Conservation (phyloP, 2,329 filamentous ascomycete species). For the Mycosphaerelloides madeirae region DNA sequence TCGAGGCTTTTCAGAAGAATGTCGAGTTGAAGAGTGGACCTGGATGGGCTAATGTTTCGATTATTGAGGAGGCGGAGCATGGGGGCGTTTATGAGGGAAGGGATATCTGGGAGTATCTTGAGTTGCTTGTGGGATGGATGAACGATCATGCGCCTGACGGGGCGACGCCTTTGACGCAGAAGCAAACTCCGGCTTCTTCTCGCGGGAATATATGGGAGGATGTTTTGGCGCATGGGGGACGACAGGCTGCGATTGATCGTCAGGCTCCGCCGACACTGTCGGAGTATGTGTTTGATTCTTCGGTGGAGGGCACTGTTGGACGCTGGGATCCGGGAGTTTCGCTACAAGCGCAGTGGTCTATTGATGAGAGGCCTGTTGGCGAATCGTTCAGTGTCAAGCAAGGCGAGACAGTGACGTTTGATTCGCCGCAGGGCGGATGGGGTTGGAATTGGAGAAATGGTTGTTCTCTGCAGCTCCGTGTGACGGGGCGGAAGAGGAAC, state of each 20-base stretch:
- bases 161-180: constrained; percentile 24
- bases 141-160: constrained; percentile 32
- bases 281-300: too few species aligned
- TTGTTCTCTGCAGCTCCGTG: not conserved
- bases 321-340: constrained; percentile 37
- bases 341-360: constrained; percentile 33
- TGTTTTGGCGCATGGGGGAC: constrained; percentile 31
- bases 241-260: constrained; percentile 31
- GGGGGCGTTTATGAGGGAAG: constrained; percentile 33
- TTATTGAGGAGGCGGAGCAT: constrained; percentile 29
- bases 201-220: constrained; percentile 35
- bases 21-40: constrained; percentile 31
- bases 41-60: constrained; percentile 37
- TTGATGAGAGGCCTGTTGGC: constrained; percentile 25
- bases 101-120: constrained; percentile 33
- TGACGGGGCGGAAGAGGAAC: not conserved
- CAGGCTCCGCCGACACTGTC: constrained; percentile 28
- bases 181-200: constrained; percentile 17
- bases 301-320: constrained; percentile 23
- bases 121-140: constrained; percentile 31
- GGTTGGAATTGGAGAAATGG: not conserved
- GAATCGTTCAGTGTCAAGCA: constrained; percentile 26
- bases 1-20: constrained; percentile 32
- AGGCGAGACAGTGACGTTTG: constrained; percentile 17
- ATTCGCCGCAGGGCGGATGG: not conserved